Percentiles rank a stretch among this genome's conserved stretches.
phyloP scores from a whole-genome alignment of 208 protist genomes.

The Angomonas ambiguus region DNA sequence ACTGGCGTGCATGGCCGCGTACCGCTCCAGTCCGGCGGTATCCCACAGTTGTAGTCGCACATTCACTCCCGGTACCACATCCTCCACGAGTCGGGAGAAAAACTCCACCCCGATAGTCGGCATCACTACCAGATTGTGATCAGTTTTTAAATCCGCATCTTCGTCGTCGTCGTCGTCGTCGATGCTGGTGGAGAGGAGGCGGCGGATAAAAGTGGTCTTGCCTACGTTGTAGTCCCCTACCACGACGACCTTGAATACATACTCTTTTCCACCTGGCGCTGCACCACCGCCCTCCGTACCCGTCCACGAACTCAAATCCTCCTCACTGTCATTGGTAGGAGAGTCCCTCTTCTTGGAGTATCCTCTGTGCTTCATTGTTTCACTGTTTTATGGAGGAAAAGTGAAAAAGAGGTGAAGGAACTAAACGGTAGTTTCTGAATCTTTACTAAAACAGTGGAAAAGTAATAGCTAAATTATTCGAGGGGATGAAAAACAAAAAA shows the following conservation, averaged over 20 bases:
- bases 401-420: no score
- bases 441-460: no score
- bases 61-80: conserved; percentile 28
- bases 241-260: conserved; percentile 48
- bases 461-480: no score
- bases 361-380: not conserved
- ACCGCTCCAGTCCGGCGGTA: conserved; percentile 91
- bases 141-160: conserved; percentile 7
- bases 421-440: no score
- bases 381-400: no score
- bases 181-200: conserved; percentile 22
- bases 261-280: conserved; percentile 20
- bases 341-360: not conserved
- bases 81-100: conserved; percentile 25
- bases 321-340: not conserved
- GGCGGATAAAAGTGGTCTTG: conserved; percentile 61
- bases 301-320: conserved; percentile 44
- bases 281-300: conserved; percentile 1
- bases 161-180: conserved; percentile 17
- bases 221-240: conserved; percentile 48
- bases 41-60: conserved; percentile 76
- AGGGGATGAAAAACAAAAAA: conserved; percentile 7
- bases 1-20: conserved; percentile 90
- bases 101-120: conserved; percentile 70
- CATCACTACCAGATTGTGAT: conserved; percentile 9